Conservation (phyloP, 2,329 filamentous ascomycete species). For the Plenodomus tracheiphilus region DNA sequence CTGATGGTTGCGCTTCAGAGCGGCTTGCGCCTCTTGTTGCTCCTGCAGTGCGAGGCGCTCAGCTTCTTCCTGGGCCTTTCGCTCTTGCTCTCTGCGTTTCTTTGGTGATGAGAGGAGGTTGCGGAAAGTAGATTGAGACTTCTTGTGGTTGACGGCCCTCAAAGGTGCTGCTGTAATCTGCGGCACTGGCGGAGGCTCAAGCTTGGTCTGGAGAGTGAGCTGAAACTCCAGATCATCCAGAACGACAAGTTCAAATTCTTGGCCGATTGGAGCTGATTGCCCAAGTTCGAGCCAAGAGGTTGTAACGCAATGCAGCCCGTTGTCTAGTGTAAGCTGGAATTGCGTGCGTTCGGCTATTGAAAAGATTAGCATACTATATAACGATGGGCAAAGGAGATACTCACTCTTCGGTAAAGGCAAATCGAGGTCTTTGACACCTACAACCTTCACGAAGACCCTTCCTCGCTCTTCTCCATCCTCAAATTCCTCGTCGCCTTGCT, state of each 20-base stretch:
- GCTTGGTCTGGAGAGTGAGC: slow-evolving; percentile 91
- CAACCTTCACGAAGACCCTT: slow-evolving; percentile 95
- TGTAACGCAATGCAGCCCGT: slow-evolving; percentile 95
- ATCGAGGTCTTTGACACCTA: slow-evolving; percentile 94
- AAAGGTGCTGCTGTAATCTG: slow-evolving; percentile 54
- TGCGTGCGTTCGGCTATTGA: slow-evolving; percentile 63
- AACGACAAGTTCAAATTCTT: slow-evolving; percentile 97
- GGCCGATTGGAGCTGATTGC: slow-evolving; percentile 89
- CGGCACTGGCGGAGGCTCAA: slow-evolving; percentile 70
- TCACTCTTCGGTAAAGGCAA: slow-evolving; percentile 87
- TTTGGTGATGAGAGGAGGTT: slow-evolving; percentile 84
- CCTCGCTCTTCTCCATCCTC: slow-evolving; percentile 87
- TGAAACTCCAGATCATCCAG: slow-evolving; percentile 99
- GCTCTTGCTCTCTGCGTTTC: slow-evolving; percentile 93
- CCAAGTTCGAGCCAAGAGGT: slow-evolving; percentile 94
- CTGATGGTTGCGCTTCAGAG: slow-evolving; percentile 60
- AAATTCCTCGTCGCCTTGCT: slow-evolving; percentile 67
- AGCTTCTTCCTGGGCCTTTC: slow-evolving; percentile 80
- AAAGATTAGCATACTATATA: background rate
- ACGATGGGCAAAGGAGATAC: slow-evolving; percentile 34
- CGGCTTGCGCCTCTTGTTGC: slow-evolving; percentile 42
- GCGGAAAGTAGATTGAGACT: slow-evolving; percentile 75
- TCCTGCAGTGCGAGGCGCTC: slow-evolving; percentile 64
- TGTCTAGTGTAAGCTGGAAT: slow-evolving; percentile 97
- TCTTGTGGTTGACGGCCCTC: slow-evolving; percentile 71